These are phyloP conservation scores for Tylopilus balloui DNA, from an alignment of 768 basidiomycete species.

Conservation along the genomic window DNA sequence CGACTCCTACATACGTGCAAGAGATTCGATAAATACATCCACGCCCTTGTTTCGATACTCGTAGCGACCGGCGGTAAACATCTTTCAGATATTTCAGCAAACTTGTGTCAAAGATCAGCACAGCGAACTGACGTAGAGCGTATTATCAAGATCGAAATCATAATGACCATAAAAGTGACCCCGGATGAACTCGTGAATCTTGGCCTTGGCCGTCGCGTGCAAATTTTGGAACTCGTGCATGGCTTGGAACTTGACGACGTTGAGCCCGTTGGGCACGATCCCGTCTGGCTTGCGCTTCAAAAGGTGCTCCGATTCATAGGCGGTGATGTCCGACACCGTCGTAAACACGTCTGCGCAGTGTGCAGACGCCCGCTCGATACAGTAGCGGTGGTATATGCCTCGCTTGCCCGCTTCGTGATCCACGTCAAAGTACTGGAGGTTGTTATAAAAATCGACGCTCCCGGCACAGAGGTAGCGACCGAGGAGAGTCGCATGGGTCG, in stretches of 20 bases:
- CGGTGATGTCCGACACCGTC: constrained; percentile 96
- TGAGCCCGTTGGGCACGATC: constrained; percentile 94
- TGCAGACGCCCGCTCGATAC: constrained; percentile 90
- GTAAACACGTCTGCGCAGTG: constrained; percentile 99
- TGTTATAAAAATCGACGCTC: constrained; percentile 98
- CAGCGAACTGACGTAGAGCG: constrained; percentile 60
- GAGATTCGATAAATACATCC: constrained; percentile 98
- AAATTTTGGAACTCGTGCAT: constrained; percentile 99
- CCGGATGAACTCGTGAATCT: constrained; percentile 96
- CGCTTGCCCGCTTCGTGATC: constrained; percentile 99
- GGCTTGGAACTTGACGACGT: constrained; percentile 97
- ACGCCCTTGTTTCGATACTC: constrained; percentile 99
- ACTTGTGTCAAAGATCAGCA: not conserved
- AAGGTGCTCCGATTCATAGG: constrained; percentile 93
- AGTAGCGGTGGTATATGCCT: constrained; percentile 97
- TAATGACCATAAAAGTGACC: constrained; percentile 99
- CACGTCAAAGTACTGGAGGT: constrained; percentile 98
- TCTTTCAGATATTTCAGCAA: constrained; percentile 40
- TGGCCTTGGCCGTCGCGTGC: constrained; percentile 89
- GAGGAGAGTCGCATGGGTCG: constrained; percentile 96
- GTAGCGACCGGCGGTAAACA: constrained; percentile 99
- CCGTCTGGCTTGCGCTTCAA: constrained; percentile 98
- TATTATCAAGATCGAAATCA: constrained; percentile 93
- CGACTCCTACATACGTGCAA: constrained; percentile 64
- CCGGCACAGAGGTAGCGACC: constrained; percentile 99